A percentile compares a stretch with the other conserved stretches of the same genome.
These are phyloP conservation scores for Linum lewisii DNA, from an alignment of 345 rosid genomes.

Conservation along the genomic window DNA sequence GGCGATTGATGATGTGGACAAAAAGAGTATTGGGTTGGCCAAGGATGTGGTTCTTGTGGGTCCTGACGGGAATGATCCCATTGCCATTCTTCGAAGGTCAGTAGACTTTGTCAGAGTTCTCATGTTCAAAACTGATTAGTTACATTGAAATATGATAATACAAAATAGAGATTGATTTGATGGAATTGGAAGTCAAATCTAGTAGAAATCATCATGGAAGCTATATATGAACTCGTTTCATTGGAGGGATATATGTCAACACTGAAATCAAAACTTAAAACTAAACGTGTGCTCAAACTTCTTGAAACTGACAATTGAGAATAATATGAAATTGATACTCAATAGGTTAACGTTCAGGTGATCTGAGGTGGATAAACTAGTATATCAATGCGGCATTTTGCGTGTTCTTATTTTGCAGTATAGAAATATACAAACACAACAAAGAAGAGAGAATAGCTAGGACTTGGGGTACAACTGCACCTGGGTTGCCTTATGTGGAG, in stretches of 20 bases:
- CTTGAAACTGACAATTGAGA: too few species aligned
- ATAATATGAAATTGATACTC: too few species aligned
- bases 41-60: conserved; percentile 46
- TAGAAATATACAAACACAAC: conserved; percentile 83
- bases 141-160: too few species aligned
- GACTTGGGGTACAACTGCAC: conserved; percentile 92
- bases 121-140: neutral
- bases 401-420: conserved; percentile 29
- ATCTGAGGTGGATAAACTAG: neutral
- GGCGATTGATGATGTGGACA: conserved; percentile 73
- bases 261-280: too few species aligned
- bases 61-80: conserved; percentile 42
- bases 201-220: too few species aligned
- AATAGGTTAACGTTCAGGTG: neutral
- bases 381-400: neutral
- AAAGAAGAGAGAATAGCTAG: conserved; percentile 90
- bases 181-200: too few species aligned
- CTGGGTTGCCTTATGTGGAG: conserved; percentile 87
- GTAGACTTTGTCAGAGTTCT: neutral
- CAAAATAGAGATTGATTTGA: too few species aligned
- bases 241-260: too few species aligned
- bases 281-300: too few species aligned
- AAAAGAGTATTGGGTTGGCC: conserved; percentile 54
- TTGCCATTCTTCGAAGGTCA: conserved; percentile 70
- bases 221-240: too few species aligned